Conservation (phyloP, 352 stramenopile species). For the Globisporangium uncinulatum region DNA sequence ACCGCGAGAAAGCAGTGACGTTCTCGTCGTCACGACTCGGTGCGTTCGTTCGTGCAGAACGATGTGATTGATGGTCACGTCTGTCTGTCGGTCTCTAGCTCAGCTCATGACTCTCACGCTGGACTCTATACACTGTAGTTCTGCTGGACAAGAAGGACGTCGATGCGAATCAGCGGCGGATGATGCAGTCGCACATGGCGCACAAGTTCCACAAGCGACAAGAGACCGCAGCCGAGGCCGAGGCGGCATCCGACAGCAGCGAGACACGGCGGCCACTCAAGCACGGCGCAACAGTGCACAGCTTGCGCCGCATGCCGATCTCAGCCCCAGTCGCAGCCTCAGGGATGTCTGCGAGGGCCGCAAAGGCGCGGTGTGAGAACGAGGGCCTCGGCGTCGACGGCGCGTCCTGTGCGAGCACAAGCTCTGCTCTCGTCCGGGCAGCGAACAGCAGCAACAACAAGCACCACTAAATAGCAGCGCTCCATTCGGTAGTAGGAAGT, state of each 20-base stretch:
- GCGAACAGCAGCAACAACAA: constrained; percentile 31
- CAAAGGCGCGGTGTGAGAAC: constrained; percentile 15
- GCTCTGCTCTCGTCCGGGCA: constrained; percentile 26
- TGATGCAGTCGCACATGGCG: constrained; percentile 76
- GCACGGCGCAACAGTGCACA: constrained; percentile 37
- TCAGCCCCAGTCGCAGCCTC: no score
- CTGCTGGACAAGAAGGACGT: constrained; percentile 73
- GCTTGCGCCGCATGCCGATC: constrained; percentile 37
- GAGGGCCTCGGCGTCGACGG: constrained; percentile 33
- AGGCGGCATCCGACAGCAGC: constrained; percentile 4
- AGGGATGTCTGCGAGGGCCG: constrained; percentile 3
- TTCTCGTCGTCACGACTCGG: constrained; percentile 56
- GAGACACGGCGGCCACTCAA: constrained; percentile 38
- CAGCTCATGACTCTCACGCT: no score
- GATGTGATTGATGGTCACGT: no score
- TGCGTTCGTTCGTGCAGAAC: no score
- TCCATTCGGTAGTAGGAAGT: constrained; percentile 1
- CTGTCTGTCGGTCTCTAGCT: no score
- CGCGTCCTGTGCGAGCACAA: constrained; percentile 25
- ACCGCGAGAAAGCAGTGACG: constrained; percentile 68
- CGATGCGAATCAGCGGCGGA: constrained; percentile 58
- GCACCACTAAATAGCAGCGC: constrained; percentile 19
- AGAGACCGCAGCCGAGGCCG: constrained; percentile 25
- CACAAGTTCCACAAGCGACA: constrained; percentile 63
- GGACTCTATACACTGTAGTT: constrained; percentile 25